A percentile compares a stretch with the other conserved stretches of the same genome.
Evolutionary conservation across 164 flowering plant species (phyloP).

Genomic region (Berberis thunbergii): DNA sequence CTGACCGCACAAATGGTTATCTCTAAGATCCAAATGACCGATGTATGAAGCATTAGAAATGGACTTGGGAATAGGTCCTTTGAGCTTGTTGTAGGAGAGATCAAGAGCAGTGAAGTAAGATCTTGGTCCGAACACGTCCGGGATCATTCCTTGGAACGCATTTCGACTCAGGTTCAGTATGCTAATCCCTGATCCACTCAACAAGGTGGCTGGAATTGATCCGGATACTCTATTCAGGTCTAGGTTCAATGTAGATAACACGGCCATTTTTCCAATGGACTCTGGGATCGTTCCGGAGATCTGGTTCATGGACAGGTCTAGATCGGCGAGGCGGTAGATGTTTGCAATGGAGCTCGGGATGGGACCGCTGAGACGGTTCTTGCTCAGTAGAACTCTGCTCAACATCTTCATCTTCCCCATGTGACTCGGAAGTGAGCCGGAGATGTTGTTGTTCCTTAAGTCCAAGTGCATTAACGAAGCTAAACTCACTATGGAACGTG

Average conservation of each 20-base stretch:
- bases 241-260: constrained; percentile 59
- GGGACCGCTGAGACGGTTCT: constrained; percentile 43
- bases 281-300: constrained; percentile 54
- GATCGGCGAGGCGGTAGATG: constrained; percentile 67
- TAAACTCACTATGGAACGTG: constrained; percentile 39
- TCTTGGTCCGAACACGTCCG: constrained; percentile 56
- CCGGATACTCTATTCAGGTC: constrained; percentile 60
- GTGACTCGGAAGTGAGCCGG: constrained; percentile 45
- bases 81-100: constrained; percentile 48
- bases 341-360: constrained; percentile 50
- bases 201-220: constrained; percentile 39
- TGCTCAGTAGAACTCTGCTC: constrained; percentile 63
- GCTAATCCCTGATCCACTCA: constrained; percentile 37
- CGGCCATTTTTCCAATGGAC: constrained; percentile 55
- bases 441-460: constrained; percentile 50
- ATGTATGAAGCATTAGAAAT: constrained; percentile 47
- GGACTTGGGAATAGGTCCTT: constrained; percentile 57
- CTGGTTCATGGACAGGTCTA: constrained; percentile 57
- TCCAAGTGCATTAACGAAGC: constrained; percentile 64
- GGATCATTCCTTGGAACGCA: constrained; percentile 49
- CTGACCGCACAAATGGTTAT: constrained; percentile 72
- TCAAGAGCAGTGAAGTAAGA: constrained; percentile 72
- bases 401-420: constrained; percentile 56
- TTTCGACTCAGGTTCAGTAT: constrained; percentile 68
- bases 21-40: constrained; percentile 83